Evolutionary conservation across 306 rosid species (phyloP), one percentile per base, ranked within the genome.

Genomic region (Cicer yamashitae): DNA sequence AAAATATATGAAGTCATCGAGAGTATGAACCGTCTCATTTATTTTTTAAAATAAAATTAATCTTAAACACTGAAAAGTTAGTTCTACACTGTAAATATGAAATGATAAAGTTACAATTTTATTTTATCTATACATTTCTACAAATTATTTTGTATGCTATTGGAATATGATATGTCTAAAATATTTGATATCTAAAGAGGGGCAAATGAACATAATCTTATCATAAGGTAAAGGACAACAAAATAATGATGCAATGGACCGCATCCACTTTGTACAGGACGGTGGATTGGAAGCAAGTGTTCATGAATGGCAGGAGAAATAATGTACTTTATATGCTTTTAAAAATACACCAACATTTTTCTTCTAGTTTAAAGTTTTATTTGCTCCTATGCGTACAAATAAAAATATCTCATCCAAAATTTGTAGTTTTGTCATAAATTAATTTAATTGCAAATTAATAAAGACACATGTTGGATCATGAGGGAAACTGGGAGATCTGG

Each of bases 201-300:
- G 66, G 18, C 40, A 41, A 40, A 74, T 77, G 22, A 57, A 58
- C 70, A 38, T 69, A 50, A 58, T 82, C 75, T 57, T 67, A 61
- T 76, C 52, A 25, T 63, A 39, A 70, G 56, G 22, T 34, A 34
- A 30, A 61, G 62, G 73, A 59, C 57, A 18, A 39, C 4, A 14
- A 47, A 7, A 13, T 62, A 51, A 50, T 74, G 76, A 7, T 20
- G 0, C 22, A 61, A 65, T 34, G 41, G 75, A 18, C 48, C 43
- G 51, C 67, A 8, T 34, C 40, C 18, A 62, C 77, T 81, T 81
- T 74, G 37, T 65, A 50, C 53, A 48, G 13, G 9, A 41, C 44
- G 34, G 51, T 53, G 64, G 52, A 48, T 47, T 14, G 40, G 52
- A 51, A 47, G 45, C 73, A 72, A 13, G 71, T 67, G 53, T 65